Evolutionary conservation across 768 basidiomycete species (phyloP), one percentile per base, ranked within the genome.

Genomic region (Trametes cubensis): DNA sequence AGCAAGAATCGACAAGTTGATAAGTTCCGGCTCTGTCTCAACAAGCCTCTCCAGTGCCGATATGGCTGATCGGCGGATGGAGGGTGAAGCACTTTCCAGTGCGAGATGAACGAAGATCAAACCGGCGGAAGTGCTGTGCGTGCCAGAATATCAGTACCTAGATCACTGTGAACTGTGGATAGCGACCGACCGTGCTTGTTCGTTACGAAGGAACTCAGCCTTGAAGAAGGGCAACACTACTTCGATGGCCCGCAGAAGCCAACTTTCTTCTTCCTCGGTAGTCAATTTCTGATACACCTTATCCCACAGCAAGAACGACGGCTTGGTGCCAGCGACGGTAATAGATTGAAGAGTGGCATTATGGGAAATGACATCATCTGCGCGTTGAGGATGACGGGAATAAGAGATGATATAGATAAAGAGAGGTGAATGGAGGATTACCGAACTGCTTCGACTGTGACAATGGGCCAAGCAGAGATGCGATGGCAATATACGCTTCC

Each of bases 281-380:
- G 78, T 75, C 17, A 89, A 65, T 71, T 92, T 94, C 61, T 87
- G 84, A 68, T 93, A 94, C 0, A 92, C 86, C 71, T 91, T 94
- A 55, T 96, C 94, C 85, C 85, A 93, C 15, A 95, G 67, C 42
- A 98, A 73, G 76, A 97, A 97, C 1, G 90, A 88, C 0, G 93
- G 90, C 70, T 94, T 97, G 23, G 82, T 75, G 15, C 78, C 76
- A 0, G 85, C 73, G 5, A 73, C 73, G 18, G 73, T 70, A n/a
- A 90, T 71, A 0, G 80, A 74, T 38, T 80, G 77, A n/a, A 84
- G 64, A 2, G 74, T 73, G 28, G 80, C 52, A 70, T 86, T 85
- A 65, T 76, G 78, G 23, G 81, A 75, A 21, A 84, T 78, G 11
- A 77, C 55, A 51, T 83, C 79, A 55, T 78, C 87, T 81, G 67